A percentile compares a stretch with the other conserved stretches of the same genome.
Evolutionary conservation across 768 basidiomycete species (phyloP).

Genomic region (Astraeus odoratus): DNA sequence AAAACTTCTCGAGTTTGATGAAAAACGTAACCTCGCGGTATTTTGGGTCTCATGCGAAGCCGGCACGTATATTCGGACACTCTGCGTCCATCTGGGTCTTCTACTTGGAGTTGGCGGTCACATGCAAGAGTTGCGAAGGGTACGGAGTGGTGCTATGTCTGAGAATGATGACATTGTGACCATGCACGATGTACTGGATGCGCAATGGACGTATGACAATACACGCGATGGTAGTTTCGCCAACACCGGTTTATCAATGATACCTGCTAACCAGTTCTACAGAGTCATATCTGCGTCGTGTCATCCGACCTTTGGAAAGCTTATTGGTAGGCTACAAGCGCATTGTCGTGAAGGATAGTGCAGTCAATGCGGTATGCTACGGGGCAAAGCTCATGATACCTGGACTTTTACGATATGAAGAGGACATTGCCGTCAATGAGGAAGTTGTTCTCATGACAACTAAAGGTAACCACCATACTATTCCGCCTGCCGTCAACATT

Average conservation of each 20-base stretch:
- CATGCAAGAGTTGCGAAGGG: slow-evolving; percentile 97
- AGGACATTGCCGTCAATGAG: slow-evolving; percentile 89
- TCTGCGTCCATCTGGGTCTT: slow-evolving; percentile 95
- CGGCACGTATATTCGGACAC: slow-evolving; percentile 91
- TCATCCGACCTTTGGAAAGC: slow-evolving; percentile 90
- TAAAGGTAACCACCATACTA: slow-evolving; percentile 53
- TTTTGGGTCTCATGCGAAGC: slow-evolving; percentile 99
- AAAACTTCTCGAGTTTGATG: slow-evolving; percentile 93
- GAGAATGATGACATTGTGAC: slow-evolving; percentile 98
- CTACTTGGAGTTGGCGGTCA: slow-evolving; percentile 97
- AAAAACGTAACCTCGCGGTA: slow-evolving; percentile 91
- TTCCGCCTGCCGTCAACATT: neutral
- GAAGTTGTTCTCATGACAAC: slow-evolving; percentile 99
- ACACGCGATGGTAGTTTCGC: slow-evolving; percentile 86
- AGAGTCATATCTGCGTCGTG: slow-evolving; percentile 96
- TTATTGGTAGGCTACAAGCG: slow-evolving; percentile 95
- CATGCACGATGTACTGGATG: slow-evolving; percentile 99
- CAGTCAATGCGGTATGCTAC: slow-evolving; percentile 98
- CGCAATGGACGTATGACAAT: slow-evolving; percentile 98
- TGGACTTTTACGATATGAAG: slow-evolving; percentile 92
- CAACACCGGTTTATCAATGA: slow-evolving; percentile 4
- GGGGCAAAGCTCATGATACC: slow-evolving; percentile 99
- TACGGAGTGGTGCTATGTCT: slow-evolving; percentile 91
- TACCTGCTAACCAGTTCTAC: slow-evolving; percentile 9
- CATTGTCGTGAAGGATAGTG: slow-evolving; percentile 97